phyloP scores from a whole-genome alignment of 495 filamentous ascomycete genomes.

The Penicillium cinerascens region DNA sequence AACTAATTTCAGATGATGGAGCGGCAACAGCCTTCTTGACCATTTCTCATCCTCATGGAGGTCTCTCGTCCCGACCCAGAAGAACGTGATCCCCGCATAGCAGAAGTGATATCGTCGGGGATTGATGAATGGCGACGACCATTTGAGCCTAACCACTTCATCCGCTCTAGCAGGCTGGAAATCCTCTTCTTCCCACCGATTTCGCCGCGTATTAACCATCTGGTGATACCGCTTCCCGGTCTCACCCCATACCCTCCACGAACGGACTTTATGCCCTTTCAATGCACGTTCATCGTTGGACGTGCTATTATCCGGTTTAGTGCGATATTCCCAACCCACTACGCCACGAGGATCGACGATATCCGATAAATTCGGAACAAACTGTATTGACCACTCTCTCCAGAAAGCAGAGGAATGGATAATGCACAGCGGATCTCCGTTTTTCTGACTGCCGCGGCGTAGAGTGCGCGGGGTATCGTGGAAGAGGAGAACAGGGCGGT shows the following conservation, averaged over 20 bases:
- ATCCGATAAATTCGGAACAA: not conserved
- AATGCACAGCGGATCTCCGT: too few species aligned
- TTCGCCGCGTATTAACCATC: not conserved
- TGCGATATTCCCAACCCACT: conserved; percentile 13
- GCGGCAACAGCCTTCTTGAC: not conserved
- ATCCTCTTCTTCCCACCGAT: not conserved
- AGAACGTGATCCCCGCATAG: not conserved
- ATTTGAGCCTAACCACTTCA: not conserved
- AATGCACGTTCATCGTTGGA: not conserved
- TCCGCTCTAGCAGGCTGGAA: not conserved
- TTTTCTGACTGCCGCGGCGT: too few species aligned
- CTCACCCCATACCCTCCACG: not conserved
- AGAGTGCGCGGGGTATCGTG: conserved; percentile 12
- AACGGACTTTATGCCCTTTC: not conserved
- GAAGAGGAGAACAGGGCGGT: conserved; percentile 10
- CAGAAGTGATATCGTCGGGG: not conserved
- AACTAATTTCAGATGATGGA: not conserved
- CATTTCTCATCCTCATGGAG: not conserved
- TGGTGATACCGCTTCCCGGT: not conserved
- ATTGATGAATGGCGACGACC: not conserved
- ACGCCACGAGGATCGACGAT: conserved; percentile 16
- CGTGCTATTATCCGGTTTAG: conserved; percentile 8
- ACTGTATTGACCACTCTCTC: conserved; percentile 1
- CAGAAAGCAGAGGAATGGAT: too few species aligned
- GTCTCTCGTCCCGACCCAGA: not conserved